Base-by-base conservation (phyloP, 2,329 filamentous ascomycete species). In the Lasiodiplodia gonubiensis region DNA sequence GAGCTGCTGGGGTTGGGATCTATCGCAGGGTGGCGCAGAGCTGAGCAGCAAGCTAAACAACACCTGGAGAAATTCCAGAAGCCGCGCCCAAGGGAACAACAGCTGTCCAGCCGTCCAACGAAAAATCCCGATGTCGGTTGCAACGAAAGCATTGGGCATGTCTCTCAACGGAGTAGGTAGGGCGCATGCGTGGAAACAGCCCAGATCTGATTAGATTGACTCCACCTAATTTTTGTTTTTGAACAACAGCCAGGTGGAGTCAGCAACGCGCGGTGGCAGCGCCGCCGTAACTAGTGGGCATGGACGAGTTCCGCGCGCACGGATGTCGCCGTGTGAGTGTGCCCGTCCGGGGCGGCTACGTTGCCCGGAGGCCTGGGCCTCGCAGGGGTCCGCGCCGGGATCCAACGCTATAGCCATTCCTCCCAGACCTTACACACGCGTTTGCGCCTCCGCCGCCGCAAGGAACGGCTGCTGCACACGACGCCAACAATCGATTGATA, bases 191-290 rank as follows among this genome's bases (percentile, higher is more conserved):
- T 23, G 4, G n/a, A 16, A 42, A 42, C 39, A 16, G 39, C n/a
- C 48, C 16, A 51, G 48, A 51, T 51, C 48, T 51, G 48, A 51
- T 51, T 51, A 51, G 48, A 51, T 51, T 46, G 48, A 51, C 48
- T 51, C 48, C 48, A 51, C 48, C 48, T 42, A 18, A 6, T 42
- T 42, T 42, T 18, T 18, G 14, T 16, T 42, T 18, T 18, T 18
- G 35, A 11, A 8, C 11, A 12, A 37, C 35, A 11, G 4, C 18
- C 46, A 21, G 46, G 25, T 53, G 51, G 23, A 27, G 51, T 25
- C 51, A 12, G 39, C 30, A 42, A 42, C 39, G 39, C 39, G 39
- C 39, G 39, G 39, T 42, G 39, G 39, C 16, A 16, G 14, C 39
- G 39, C 39, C 14, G 39, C 14, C 18, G 37, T 39, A 42, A 42